phyloP scores from a whole-genome alignment of 2,329 filamentous ascomycete species.

The Anthostomella pinea region DNA sequence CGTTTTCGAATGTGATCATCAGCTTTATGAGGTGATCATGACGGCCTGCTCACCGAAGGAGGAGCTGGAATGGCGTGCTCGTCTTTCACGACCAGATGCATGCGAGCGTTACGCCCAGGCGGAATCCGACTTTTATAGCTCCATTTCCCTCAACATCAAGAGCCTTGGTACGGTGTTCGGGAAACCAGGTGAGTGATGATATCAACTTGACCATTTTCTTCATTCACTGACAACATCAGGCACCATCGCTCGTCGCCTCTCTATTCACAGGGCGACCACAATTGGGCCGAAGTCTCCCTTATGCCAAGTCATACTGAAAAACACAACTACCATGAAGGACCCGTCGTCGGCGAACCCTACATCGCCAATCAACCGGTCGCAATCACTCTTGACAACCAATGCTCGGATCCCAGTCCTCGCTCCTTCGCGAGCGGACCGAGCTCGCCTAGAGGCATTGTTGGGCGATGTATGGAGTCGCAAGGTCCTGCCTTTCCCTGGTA shows the following conservation, averaged over 20 bases:
- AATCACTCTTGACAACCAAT: slow-evolving; percentile 71
- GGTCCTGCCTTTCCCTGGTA: slow-evolving; percentile 76
- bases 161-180: slow-evolving; percentile 74
- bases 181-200: slow-evolving; percentile 55
- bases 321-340: slow-evolving; percentile 69
- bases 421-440: slow-evolving; percentile 71
- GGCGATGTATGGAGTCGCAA: slow-evolving; percentile 83
- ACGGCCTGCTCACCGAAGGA: slow-evolving; percentile 82
- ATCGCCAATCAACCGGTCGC: slow-evolving; percentile 69
- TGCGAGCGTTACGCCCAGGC: slow-evolving; percentile 47
- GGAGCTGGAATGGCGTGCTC: slow-evolving; percentile 73
- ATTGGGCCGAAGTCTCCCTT: slow-evolving; percentile 65
- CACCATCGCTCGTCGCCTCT: slow-evolving; percentile 64
- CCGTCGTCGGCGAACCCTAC: slow-evolving; percentile 41
- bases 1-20: slow-evolving; percentile 73
- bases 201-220: not conserved
- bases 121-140: slow-evolving; percentile 54
- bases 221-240: slow-evolving; percentile 37
- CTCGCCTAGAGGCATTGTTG: slow-evolving; percentile 71
- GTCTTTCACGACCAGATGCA: slow-evolving; percentile 54
- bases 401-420: slow-evolving; percentile 66
- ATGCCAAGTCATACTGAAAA: slow-evolving; percentile 81
- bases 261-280: slow-evolving; percentile 75
- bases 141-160: slow-evolving; percentile 67
- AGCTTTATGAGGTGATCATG: slow-evolving; percentile 80